phyloP scores from a whole-genome alignment of 2,329 filamentous ascomycete species.

The Parastagonospora nodorum region DNA sequence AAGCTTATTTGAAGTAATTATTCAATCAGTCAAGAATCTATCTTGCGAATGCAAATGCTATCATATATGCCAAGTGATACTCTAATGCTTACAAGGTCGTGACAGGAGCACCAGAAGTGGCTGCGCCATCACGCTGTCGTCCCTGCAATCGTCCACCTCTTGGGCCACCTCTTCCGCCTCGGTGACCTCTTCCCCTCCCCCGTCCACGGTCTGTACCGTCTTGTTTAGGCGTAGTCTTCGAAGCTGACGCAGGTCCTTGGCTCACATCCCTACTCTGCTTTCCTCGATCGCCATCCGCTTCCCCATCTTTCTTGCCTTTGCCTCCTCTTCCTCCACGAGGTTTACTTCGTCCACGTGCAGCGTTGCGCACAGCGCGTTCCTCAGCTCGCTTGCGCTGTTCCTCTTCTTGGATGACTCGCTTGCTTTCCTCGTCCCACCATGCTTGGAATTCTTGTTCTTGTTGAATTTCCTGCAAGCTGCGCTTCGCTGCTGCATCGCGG shows the following conservation, averaged over 20 bases:
- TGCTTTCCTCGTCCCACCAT: slow-evolving; percentile 91
- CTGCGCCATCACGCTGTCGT: slow-evolving; percentile 11
- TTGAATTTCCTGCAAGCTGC: slow-evolving; percentile 92
- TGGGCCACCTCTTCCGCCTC: slow-evolving; percentile 28
- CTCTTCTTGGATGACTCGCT: slow-evolving; percentile 67
- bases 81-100: no score
- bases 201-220: slow-evolving; percentile 15
- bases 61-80: no score
- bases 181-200: slow-evolving; percentile 22
- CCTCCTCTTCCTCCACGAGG: slow-evolving; percentile 27
- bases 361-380: slow-evolving; percentile 27
- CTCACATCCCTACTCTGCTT: slow-evolving; percentile 22
- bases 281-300: slow-evolving; percentile 13
- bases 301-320: slow-evolving; percentile 34
- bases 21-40: no score
- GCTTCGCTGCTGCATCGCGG: slow-evolving; percentile 82
- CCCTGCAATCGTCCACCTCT: slow-evolving; percentile 28
- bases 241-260: slow-evolving; percentile 2
- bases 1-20: no score
- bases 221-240: slow-evolving; percentile 12
- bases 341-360: slow-evolving; percentile 33
- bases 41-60: no score
- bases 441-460: slow-evolving; percentile 95
- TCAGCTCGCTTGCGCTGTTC: slow-evolving; percentile 49
- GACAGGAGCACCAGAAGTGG: neutral